Evolutionary conservation across 176 grass and related monocot species (phyloP).

Genomic region (Eragrostis nindensis): DNA sequence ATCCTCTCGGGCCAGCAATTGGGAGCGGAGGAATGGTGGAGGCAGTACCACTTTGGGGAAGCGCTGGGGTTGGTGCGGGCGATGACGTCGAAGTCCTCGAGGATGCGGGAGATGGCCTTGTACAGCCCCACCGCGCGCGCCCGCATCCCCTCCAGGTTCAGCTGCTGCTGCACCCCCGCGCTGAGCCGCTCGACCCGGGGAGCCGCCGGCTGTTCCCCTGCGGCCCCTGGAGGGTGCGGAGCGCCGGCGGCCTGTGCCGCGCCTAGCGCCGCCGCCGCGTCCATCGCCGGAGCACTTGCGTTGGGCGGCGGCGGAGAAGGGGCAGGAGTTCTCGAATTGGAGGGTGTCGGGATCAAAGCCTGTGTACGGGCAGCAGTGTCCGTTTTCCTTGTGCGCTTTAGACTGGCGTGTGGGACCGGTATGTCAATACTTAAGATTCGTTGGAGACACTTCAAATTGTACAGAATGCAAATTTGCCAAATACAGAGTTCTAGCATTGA

Average conservation of each 20-base stretch:
- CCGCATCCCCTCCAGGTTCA: slow-evolving; percentile 90
- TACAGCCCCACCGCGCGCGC: slow-evolving; percentile 77
- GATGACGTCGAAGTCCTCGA: slow-evolving; percentile 85
- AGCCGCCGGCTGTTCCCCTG: slow-evolving; percentile 37
- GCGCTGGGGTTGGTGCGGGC: slow-evolving; percentile 57
- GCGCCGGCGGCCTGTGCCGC: slow-evolving; percentile 1
- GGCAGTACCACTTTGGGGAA: slow-evolving; percentile 69
- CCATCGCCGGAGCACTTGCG: slow-evolving; percentile 45
- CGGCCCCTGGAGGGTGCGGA: neutral
- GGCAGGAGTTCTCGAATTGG: neutral
- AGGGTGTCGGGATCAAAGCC: neutral
- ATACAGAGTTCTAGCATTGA: no score
- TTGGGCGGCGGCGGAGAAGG: neutral
- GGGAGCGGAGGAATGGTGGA: neutral
- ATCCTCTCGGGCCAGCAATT: neutral
- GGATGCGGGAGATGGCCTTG: slow-evolving; percentile 88
- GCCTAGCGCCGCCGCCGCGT: slow-evolving; percentile 29
- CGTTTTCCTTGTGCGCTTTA: neutral
- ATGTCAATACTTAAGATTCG: neutral
- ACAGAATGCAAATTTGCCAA: no score
- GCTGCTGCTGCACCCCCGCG: slow-evolving; percentile 70
- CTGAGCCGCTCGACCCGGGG: slow-evolving; percentile 72
- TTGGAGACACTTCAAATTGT: no score
- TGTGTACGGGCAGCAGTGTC: no score
- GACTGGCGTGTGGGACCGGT: neutral